phyloP scores from a whole-genome alignment of 495 filamentous ascomycete genomes.

The Staphylotrichum longicolle region DNA sequence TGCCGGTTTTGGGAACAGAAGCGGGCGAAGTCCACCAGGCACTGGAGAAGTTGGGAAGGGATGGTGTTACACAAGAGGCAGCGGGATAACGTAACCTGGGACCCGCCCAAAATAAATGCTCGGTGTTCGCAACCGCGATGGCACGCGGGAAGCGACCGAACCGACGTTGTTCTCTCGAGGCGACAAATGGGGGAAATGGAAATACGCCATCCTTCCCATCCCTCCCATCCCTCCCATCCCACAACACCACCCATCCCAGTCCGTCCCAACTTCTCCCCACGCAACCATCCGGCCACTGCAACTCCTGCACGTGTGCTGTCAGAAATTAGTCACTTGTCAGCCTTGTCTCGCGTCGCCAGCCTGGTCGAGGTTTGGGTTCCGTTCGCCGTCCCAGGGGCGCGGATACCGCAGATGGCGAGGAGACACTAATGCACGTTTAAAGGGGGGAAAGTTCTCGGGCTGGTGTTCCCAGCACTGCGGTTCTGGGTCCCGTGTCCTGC shows the following conservation, averaged over 20 bases:
- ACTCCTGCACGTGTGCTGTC: background rate
- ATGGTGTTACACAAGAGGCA: constrained; percentile 7
- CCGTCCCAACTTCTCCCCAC: too few relatives aligned
- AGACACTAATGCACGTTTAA: constrained; percentile 47
- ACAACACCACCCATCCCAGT: too few relatives aligned
- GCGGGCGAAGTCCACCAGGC: too few relatives aligned
- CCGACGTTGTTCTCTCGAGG: too few relatives aligned
- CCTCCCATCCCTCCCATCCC: too few relatives aligned
- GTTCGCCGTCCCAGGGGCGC: background rate
- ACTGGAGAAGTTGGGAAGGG: background rate
- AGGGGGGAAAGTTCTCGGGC: constrained; percentile 29
- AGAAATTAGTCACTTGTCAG: background rate
- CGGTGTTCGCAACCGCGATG: too few relatives aligned
- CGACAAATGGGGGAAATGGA: too few relatives aligned
- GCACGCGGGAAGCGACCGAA: too few relatives aligned
- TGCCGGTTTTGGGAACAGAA: background rate
- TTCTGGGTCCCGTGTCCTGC: constrained; percentile 25
- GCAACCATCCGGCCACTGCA: too few relatives aligned
- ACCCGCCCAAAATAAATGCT: too few relatives aligned
- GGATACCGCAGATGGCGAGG: constrained; percentile 9
- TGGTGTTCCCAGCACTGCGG: constrained; percentile 25
- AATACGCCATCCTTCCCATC: too few relatives aligned
- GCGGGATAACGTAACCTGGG: background rate
- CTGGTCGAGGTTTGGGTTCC: too few relatives aligned
- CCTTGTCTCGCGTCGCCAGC: background rate